Evolutionary conservation across 176 grass and related monocot genomes (phyloP), one percentile per base, ranked within the genome.

Genomic region (Oryza officinalis): DNA sequence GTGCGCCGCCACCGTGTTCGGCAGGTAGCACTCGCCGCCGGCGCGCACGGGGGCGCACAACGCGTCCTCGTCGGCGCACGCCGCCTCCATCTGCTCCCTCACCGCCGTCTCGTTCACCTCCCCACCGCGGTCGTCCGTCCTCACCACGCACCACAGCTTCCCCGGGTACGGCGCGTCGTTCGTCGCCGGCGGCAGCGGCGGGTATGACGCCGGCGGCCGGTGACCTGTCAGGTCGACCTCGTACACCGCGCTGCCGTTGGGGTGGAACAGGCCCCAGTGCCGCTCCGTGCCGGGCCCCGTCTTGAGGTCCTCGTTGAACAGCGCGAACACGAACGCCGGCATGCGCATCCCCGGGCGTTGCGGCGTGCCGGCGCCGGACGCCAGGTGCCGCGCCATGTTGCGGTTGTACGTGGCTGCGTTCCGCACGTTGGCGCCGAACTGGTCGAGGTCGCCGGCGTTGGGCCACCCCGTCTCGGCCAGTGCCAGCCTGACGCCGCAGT

Each of bases 291-390:
- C 80, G 1, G 88, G 82, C 1, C 87, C 90, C 20, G 63, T 69
- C 82, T 92, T 92, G 73, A 78, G 79, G 46, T 94, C 59, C 92
- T 94, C 92, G 76, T 94, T 92, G 80, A 89, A 94, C 11, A 94
- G 89, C 32, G 89, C 75, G 70, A 92, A 92, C 67, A 94, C 72
- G 69, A 92, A 89, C 50, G 85, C 81, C 68, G 88, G 82, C 85
- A 88, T 73, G 57, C 50, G 37, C 37, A 37, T 77, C 22, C 85
- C 83, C 1, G 90, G 93, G 32, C 81, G 60, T 10, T 83, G 78
- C 72, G 87, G 93, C 59, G 87, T 92, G 13, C 90, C 93, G 46
- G 67, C 80, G 10, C 70, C 66, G 8, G 71, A 72, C 4, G 88
- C 79, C 44, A 95, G 78, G 54, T 66, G 70, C 26, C 67, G 65